Conservation (phyloP, 768 basidiomycete genomes). For the Amanita rubescens region DNA sequence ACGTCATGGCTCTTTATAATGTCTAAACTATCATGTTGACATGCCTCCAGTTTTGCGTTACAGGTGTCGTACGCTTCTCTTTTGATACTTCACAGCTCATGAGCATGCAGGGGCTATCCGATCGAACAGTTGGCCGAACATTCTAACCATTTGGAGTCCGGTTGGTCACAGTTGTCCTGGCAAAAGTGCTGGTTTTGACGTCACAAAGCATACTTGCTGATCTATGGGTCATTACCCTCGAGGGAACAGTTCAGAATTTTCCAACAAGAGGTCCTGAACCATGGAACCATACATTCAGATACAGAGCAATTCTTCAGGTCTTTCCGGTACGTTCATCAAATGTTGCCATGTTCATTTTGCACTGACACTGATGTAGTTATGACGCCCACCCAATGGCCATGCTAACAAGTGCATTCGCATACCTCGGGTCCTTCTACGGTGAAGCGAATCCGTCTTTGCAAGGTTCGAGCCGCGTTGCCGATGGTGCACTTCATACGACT, state of each 20-base stretch:
- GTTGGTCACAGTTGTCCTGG: constrained; percentile 16
- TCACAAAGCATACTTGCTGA: constrained; percentile 65
- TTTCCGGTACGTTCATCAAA: constrained; percentile 39
- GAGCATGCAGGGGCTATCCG: constrained; percentile 70
- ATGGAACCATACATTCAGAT: constrained; percentile 60
- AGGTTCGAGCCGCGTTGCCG: constrained; percentile 33
- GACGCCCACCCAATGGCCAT: constrained; percentile 94
- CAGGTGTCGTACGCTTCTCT: constrained; percentile 34
- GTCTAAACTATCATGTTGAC: not conserved
- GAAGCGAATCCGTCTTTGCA: constrained; percentile 86
- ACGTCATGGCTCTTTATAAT: constrained; percentile 13
- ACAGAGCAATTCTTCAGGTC: constrained; percentile 63
- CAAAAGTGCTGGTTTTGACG: not conserved
- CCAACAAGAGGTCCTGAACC: constrained; percentile 71
- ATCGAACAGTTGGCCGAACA: constrained; percentile 84
- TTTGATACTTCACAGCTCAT: not conserved
- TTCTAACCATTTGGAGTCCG: constrained; percentile 73
- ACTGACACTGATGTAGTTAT: constrained; percentile 40
- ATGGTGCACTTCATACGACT: not conserved
- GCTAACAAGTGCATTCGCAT: constrained; percentile 79
- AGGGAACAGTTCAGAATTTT: constrained; percentile 53
- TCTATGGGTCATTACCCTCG: constrained; percentile 78
- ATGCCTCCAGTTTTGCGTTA: constrained; percentile 52
- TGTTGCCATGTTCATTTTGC: not conserved
- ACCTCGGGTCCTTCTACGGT: constrained; percentile 80